Evolutionary conservation across 305 asterid genomes (phyloP), one percentile per base, ranked within the genome.

Genomic region (Fraxinus albicans): DNA sequence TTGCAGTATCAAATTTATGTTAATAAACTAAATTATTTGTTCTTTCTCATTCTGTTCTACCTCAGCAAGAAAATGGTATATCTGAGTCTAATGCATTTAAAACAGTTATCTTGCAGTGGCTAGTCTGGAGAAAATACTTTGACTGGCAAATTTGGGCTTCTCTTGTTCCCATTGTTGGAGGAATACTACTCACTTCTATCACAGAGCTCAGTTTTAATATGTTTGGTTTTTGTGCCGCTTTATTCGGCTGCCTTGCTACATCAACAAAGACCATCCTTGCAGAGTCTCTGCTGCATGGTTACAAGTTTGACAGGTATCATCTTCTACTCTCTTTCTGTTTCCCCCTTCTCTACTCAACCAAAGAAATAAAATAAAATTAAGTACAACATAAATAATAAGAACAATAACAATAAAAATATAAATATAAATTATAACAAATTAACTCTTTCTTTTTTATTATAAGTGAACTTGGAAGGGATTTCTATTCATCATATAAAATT

Each of bases 211-310:
- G 98, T 86, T 95, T 95, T 77, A 95, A 95, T 80, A 84, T 89
- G 86, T 87, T 90, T 23, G 99, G 99, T 3, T 95, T 95, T 83
- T 95, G 91, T 86, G 98, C 98, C 77, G 99, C 99, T 65, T 88
- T 95, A 76, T 91, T 95, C 76, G 99, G 99, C 73, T 95, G 99
- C 74, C 83, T 95, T 73, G 99, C 98, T 80, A 95, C 99, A 77
- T 94, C 98, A 19, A 95, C 98, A 1, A 95, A 95, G 85, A 94
- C 99, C 34, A 95, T 95, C 85, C 96, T 95, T 81, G 99, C 99
- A 4, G 98, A 95, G 86, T 94, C 99, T 83, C 77, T 95, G 82
- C 88, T 95, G 82, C 98, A 95, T 83, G 97, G 98, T 27, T 93
- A 92, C 92, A 95, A 95, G 78, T 95, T 95, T 60, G 98, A 95